Evolutionary conservation across 306 rosid species (phyloP).

Genomic region (Styphnolobium japonicum): DNA sequence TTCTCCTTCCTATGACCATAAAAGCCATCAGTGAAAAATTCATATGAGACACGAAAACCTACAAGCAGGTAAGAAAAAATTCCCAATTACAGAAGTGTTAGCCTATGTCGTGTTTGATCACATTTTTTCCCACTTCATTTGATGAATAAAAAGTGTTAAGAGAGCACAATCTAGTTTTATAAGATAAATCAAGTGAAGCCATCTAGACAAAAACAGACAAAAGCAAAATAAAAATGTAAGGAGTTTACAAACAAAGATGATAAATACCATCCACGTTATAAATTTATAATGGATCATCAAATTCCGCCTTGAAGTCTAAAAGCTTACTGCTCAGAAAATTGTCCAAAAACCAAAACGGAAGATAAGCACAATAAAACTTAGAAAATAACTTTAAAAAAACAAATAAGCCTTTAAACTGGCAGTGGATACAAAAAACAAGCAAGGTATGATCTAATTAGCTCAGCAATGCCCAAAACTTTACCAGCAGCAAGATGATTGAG

Average conservation of each 20-base stretch:
- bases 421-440: background rate
- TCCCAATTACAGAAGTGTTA: background rate
- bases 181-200: background rate
- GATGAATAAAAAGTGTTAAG: background rate
- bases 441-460: constrained; percentile 6
- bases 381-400: background rate
- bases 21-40: background rate
- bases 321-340: background rate
- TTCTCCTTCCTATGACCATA: background rate
- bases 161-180: background rate
- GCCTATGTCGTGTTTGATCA: background rate
- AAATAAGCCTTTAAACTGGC: background rate
- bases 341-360: background rate
- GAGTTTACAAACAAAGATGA: background rate
- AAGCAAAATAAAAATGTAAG: background rate
- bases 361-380: background rate
- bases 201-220: background rate
- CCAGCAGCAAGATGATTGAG: constrained; percentile 12
- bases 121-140: background rate
- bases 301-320: background rate
- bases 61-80: background rate
- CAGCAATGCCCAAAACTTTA: constrained; percentile 8
- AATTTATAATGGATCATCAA: background rate
- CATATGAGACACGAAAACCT: background rate
- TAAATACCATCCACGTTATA: background rate